phyloP scores from a whole-genome alignment of 805 yeast species.

The Candida silvicultrix region DNA sequence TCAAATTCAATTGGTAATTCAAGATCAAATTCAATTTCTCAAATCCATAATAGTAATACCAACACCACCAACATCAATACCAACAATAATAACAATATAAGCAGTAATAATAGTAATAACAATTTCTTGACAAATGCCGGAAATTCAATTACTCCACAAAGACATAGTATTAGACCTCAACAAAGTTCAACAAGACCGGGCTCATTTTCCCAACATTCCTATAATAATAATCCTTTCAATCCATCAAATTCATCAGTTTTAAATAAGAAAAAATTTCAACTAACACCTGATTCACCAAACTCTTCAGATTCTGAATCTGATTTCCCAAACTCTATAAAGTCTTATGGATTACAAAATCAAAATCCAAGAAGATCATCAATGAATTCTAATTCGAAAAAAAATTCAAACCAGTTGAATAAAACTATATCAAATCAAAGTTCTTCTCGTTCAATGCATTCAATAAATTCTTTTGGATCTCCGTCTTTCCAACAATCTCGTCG shows the following conservation, averaged over 20 bases:
- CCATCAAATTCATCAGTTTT: conserved; percentile 8
- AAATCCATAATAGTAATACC: no score
- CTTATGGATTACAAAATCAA: not conserved
- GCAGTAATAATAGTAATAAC: conserved; percentile 4
- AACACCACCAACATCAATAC: no score
- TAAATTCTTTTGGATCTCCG: not conserved
- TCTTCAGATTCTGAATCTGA: conserved; percentile 21
- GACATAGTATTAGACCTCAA: conserved; percentile 10
- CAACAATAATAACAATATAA: no score
- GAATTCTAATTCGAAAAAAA: not conserved
- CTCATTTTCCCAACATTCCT: conserved; percentile 8
- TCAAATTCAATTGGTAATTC: conserved; percentile 9
- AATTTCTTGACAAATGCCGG: conserved; percentile 2
- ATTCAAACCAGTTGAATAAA: conserved; percentile 2
- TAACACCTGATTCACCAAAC: conserved; percentile 19
- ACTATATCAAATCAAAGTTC: conserved; percentile 11
- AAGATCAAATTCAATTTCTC: conserved; percentile 9
- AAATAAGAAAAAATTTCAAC: conserved; percentile 10
- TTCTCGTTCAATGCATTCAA: not conserved
- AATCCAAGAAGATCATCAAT: not conserved
- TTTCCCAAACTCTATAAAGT: not conserved
- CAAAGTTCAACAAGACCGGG: conserved; percentile 11
- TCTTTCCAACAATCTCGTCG: not conserved
- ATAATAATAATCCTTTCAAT: conserved; percentile 19
- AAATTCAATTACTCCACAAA: conserved; percentile 18